Conservation (phyloP, 2,329 filamentous ascomycete species). For the Chaetomiaceae sp. region DNA sequence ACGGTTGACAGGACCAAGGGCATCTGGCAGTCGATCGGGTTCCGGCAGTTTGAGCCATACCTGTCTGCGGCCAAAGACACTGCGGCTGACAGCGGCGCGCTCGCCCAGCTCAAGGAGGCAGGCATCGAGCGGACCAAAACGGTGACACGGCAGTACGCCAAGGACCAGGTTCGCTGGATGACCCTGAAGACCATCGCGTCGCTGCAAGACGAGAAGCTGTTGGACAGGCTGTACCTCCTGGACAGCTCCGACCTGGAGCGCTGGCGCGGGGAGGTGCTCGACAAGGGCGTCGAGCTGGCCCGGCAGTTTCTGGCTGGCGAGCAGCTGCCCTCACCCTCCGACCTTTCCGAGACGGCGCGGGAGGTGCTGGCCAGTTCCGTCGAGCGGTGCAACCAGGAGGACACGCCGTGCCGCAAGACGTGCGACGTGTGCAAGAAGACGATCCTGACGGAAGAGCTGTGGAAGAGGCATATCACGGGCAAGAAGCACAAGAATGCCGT, state of each 20-base stretch:
- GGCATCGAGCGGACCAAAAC: slow-evolving; percentile 72
- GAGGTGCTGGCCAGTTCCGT: slow-evolving; percentile 49
- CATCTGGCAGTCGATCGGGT: slow-evolving; percentile 96
- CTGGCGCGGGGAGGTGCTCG: slow-evolving; percentile 60
- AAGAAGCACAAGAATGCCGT: slow-evolving; percentile 32
- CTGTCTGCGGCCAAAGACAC: slow-evolving; percentile 40
- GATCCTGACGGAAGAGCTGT: slow-evolving; percentile 48
- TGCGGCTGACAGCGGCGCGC: slow-evolving; percentile 30
- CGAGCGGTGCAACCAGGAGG: slow-evolving; percentile 42
- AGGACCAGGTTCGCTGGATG: slow-evolving; percentile 81
- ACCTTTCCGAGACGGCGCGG: slow-evolving; percentile 42
- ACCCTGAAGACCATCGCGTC: slow-evolving; percentile 71
- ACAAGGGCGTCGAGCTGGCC: slow-evolving; percentile 58
- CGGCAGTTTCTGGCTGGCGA: slow-evolving; percentile 55
- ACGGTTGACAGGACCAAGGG: slow-evolving; percentile 68
- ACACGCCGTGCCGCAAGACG: slow-evolving; percentile 50
- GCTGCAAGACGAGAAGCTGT: slow-evolving; percentile 48
- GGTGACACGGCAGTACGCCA: slow-evolving; percentile 82
- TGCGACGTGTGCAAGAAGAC: slow-evolving; percentile 71
- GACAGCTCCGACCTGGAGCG: slow-evolving; percentile 65
- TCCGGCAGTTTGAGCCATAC: slow-evolving; percentile 81
- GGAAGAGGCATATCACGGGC: slow-evolving; percentile 41
- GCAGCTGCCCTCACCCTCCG: slow-evolving; percentile 44
- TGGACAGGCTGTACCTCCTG: slow-evolving; percentile 65
- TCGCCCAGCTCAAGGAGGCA: slow-evolving; percentile 49